Evolutionary conservation across 1,139 yeast genomes (phyloP), one percentile per base, ranked within the genome.

Genomic region (Schizosaccharomyces versatilis): DNA sequence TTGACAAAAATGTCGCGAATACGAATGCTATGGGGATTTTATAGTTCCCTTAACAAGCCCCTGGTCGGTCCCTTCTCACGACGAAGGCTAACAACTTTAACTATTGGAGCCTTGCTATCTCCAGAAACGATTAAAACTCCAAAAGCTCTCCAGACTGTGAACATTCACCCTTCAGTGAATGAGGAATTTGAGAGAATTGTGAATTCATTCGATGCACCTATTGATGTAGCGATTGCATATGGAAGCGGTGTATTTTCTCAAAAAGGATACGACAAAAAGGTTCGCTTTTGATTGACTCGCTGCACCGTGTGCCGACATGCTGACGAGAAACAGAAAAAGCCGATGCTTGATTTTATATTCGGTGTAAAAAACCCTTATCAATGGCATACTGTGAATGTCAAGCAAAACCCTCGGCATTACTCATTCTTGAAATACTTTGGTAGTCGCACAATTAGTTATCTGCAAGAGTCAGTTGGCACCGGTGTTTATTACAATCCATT

Each of bases 401-500:
- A 71, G 53, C 80, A 78, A 60, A 72, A 78, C 64, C 80, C 83
- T 1, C 66, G 72, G 8, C 98, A 93, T 67, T 93, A 93, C 65
- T 83, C 95, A 2, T 71, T 76, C 10, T 64, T 85, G 55, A 74
- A 76, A 57, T 68, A 66, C 54, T 71, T 81, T 8, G 93, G 95
- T 0, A 70, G 84, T 1, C 68, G 75, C 8, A 68, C 74, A 0
- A 73, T 88, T 1, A 73, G 82, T 9, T 66, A 64, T 53, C 73
- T 84, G 17, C 90, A 83, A 63, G 75, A 76, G 51, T 57, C 60
- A 1, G 62, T 77, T n/a, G 96, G 95, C 1, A 90, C 93, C 0
- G 96, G 96, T 2, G 81, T 90, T 5, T 93, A 88, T 66, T 93
- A 85, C 70, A 93, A 90, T 64, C 97, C 99, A 2, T 90, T 76